Conservation (phyloP, 495 filamentous ascomycete species). For the Penicillium herquei region DNA sequence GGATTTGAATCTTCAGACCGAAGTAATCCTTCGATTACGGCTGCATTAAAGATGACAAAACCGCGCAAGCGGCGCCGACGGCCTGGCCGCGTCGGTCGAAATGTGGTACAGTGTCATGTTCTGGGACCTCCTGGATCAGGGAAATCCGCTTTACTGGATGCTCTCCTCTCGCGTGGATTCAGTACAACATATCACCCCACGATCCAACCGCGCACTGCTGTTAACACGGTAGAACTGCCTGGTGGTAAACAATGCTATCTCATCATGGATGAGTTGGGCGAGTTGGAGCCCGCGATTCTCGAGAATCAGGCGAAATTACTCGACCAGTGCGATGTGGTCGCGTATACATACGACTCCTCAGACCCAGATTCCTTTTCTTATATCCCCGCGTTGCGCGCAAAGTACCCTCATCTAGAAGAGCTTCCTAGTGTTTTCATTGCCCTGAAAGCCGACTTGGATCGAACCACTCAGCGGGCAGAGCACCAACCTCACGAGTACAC, state of each 20-base stretch:
- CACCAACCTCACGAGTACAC: conserved; percentile 93
- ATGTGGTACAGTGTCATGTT: conserved; percentile 96
- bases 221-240: conserved; percentile 94
- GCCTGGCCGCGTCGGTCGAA: conserved; percentile 83
- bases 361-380: conserved; percentile 94
- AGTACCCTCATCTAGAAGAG: conserved; percentile 78
- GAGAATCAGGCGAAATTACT: conserved; percentile 91
- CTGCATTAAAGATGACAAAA: conserved; percentile 88
- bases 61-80: conserved; percentile 78
- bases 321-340: conserved; percentile 87
- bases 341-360: conserved; percentile 94
- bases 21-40: conserved; percentile 63
- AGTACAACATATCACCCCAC: conserved; percentile 86
- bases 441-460: conserved; percentile 90
- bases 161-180: conserved; percentile 87
- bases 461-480: conserved; percentile 88
- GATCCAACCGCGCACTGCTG: conserved; percentile 87
- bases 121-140: conserved; percentile 78
- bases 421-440: conserved; percentile 88
- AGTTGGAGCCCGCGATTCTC: conserved; percentile 87
- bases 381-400: conserved; percentile 75
- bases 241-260: conserved; percentile 97
- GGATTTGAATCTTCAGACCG: conserved; percentile 75
- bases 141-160: conserved; percentile 85
- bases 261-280: conserved; percentile 93